phyloP scores from a whole-genome alignment of 257 asterid genomes.

The Solanum chiquidenum region DNA sequence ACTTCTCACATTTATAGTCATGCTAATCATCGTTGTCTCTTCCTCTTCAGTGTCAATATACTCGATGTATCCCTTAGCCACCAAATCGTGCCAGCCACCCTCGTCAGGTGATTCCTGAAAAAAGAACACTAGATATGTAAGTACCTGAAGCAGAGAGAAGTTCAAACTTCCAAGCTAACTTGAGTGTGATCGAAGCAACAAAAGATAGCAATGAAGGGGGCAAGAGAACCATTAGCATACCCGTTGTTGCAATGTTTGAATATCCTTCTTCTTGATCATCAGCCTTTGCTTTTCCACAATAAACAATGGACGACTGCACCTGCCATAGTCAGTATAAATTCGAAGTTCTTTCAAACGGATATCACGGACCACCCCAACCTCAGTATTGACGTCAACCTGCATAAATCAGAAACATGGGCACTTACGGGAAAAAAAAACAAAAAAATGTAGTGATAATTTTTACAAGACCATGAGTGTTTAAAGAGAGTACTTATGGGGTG shows the following conservation, averaged over 20 bases:
- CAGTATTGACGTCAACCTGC: constrained; percentile 97
- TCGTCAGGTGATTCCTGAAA: constrained; percentile 83
- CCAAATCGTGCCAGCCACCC: constrained; percentile 91
- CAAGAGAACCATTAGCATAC: constrained; percentile 24
- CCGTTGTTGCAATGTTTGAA: constrained; percentile 79
- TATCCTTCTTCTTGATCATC: constrained; percentile 77
- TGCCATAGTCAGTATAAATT: constrained; percentile 92
- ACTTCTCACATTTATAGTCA: constrained; percentile 78
- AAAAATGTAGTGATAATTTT: not conserved
- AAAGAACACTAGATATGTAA: not conserved
- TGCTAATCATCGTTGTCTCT: constrained; percentile 97
- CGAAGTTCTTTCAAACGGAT: constrained; percentile 86
- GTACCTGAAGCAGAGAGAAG: not conserved
- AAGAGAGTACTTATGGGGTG: not conserved
- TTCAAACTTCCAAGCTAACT: not conserved
- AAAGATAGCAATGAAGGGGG: not conserved
- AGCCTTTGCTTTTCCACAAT: constrained; percentile 91
- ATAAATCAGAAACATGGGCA: not conserved
- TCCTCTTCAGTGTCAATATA: constrained; percentile 94
- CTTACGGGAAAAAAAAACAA: not conserved
- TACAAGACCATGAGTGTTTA: not conserved
- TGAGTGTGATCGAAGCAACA: not conserved
- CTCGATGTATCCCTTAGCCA: constrained; percentile 80
- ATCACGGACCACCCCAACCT: constrained; percentile 97
- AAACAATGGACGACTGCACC: constrained; percentile 98